Conservation (phyloP, 139 green algal genomes). For the Pseudopediastrum boryanum region DNA sequence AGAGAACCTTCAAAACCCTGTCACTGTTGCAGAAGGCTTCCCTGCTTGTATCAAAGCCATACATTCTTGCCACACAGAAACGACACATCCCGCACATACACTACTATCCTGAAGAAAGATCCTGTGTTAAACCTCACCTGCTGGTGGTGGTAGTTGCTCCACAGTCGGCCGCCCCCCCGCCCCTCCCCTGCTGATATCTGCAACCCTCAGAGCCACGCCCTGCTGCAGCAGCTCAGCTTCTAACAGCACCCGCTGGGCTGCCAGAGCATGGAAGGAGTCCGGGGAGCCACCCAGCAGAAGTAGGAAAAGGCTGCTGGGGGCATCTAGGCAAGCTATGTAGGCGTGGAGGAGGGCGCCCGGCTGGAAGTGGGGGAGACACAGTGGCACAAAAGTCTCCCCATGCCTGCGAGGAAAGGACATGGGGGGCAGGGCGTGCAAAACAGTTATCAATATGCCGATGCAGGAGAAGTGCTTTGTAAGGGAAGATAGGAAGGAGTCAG, state of each 20-base stretch:
- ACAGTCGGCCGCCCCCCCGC: conserved; percentile 17
- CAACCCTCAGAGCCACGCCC: background rate
- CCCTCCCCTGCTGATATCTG: background rate
- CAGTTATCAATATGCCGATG: too few relatives aligned
- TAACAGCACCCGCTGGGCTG: background rate
- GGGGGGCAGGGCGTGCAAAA: too few relatives aligned
- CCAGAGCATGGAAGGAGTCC: conserved; percentile 52
- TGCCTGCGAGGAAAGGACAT: too few relatives aligned
- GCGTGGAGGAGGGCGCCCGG: conserved; percentile 81
- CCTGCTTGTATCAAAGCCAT: too few relatives aligned
- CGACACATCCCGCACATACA: too few relatives aligned
- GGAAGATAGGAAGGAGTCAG: conserved; percentile 44
- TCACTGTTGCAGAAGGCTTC: too few relatives aligned
- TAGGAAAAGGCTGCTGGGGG: conserved; percentile 51
- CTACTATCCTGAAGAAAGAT: too few relatives aligned
- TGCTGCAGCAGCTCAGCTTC: background rate
- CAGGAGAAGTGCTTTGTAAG: background rate
- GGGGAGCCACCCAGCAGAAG: conserved; percentile 59
- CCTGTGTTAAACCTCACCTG: too few relatives aligned
- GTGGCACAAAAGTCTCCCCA: conserved; percentile 63
- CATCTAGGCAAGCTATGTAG: conserved; percentile 73
- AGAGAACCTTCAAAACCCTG: too few relatives aligned
- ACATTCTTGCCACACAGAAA: too few relatives aligned
- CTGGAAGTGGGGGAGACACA: conserved; percentile 88
- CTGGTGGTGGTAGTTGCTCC: conserved; percentile 37